Percentiles rank a stretch among this genome's conserved stretches.
Evolutionary conservation across 495 filamentous ascomycete genomes (phyloP).

Genomic region (Aspergillus heteromorphus): DNA sequence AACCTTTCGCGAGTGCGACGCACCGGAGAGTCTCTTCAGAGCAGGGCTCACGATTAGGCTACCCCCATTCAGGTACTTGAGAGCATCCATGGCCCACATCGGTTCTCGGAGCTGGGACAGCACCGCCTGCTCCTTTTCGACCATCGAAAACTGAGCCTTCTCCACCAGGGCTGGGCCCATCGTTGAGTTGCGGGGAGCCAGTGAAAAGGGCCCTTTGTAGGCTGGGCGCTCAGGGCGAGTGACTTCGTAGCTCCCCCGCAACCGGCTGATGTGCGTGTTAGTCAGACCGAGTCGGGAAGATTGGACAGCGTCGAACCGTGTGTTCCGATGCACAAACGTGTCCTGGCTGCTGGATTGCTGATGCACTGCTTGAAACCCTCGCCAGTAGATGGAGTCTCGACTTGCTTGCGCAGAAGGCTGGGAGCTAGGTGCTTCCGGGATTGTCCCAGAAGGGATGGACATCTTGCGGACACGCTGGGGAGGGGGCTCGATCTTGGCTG

Average conservation of each 20-base stretch:
- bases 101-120: conserved; percentile 66
- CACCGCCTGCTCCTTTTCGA: conserved; percentile 76
- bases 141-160: conserved; percentile 44
- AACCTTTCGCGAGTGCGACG: conserved; percentile 12
- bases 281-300: conserved; percentile 65
- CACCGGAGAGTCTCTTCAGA: conserved; percentile 46
- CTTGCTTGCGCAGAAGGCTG: conserved; percentile 30
- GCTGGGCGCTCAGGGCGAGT: conserved; percentile 40
- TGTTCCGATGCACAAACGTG: conserved; percentile 73
- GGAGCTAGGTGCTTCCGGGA: not conserved
- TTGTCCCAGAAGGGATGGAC: conserved; percentile 23
- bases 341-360: conserved; percentile 58
- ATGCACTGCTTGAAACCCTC: conserved; percentile 71
- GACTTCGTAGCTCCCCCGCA: conserved; percentile 71
- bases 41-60: conserved; percentile 74
- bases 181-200: conserved; percentile 48
- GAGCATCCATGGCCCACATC: conserved; percentile 76
- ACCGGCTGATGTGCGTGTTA: conserved; percentile 60
- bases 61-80: conserved; percentile 73
- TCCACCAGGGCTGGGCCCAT: conserved; percentile 35
- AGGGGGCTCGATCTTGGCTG: conserved; percentile 18
- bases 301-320: conserved; percentile 85
- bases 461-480: conserved; percentile 54
- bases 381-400: conserved; percentile 84
- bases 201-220: conserved; percentile 47